These are phyloP conservation scores for Parastagonospora avenae DNA, from an alignment of 2,329 filamentous ascomycete species.

Conservation along the genomic window DNA sequence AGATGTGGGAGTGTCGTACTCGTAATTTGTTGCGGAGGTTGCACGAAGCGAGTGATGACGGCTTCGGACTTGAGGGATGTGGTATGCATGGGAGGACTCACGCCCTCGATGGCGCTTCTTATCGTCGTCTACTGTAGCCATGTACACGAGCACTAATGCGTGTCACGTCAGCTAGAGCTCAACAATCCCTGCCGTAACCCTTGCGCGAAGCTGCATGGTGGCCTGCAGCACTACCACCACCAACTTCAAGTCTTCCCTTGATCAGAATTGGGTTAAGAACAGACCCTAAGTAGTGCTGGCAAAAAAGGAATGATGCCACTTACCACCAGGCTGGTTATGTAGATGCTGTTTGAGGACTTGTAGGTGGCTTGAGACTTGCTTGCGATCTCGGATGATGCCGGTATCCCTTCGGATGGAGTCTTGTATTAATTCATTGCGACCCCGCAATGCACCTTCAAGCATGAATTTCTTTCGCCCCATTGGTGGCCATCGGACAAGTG, in stretches of 20 bases:
- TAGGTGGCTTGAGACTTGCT: slow-evolving; percentile 68
- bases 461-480: slow-evolving; percentile 62
- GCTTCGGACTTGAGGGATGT: slow-evolving; percentile 27
- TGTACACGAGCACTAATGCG: slow-evolving; percentile 47
- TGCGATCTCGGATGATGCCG: slow-evolving; percentile 58
- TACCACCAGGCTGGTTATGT: slow-evolving; percentile 58
- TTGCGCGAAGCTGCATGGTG: slow-evolving; percentile 6
- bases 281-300: neutral
- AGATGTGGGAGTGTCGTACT: slow-evolving; percentile 17
- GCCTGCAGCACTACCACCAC: slow-evolving; percentile 6
- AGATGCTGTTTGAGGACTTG: slow-evolving; percentile 65
- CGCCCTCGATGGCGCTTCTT: slow-evolving; percentile 24
- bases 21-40: slow-evolving; percentile 28
- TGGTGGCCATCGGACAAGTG: slow-evolving; percentile 58
- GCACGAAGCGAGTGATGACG: slow-evolving; percentile 26
- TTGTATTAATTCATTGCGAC: slow-evolving; percentile 66
- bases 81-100: slow-evolving; percentile 21
- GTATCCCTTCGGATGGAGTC: slow-evolving; percentile 62
- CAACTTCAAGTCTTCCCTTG: neutral
- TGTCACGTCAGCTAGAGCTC: slow-evolving; percentile 25
- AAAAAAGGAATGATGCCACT: slow-evolving; percentile 27
- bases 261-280: too few species aligned
- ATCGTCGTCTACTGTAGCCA: slow-evolving; percentile 45
- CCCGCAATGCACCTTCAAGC: slow-evolving; percentile 58
- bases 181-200: slow-evolving; percentile 15